Percentiles rank a stretch among this genome's conserved stretches.
Conservation (phyloP, 257 asterid genomes). For the Solanum chiquidenum region DNA sequence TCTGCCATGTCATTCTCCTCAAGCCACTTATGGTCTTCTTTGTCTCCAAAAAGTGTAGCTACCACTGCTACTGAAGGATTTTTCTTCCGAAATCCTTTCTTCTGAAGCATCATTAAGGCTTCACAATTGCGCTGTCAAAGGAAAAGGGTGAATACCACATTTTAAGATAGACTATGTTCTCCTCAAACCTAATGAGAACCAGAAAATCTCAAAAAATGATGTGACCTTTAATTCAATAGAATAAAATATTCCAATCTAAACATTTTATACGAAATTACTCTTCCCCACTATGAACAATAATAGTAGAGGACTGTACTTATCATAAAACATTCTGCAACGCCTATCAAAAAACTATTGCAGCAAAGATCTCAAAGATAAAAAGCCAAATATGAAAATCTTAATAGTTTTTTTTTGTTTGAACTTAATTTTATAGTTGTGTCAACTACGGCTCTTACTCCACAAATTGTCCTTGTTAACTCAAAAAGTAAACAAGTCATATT, state of each 20-base stretch:
- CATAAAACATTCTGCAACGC: background rate
- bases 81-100: constrained; percentile 81
- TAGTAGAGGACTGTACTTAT: background rate
- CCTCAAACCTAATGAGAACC: background rate
- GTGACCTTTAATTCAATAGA: background rate
- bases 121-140: constrained; percentile 91
- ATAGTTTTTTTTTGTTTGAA: background rate
- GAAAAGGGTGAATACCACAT: constrained; percentile 3
- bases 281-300: background rate
- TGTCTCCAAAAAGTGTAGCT: constrained; percentile 76
- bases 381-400: background rate
- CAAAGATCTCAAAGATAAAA: background rate
- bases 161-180: background rate
- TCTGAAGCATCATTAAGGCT: constrained; percentile 96
- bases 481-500: background rate
- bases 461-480: background rate
- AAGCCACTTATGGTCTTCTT: constrained; percentile 55
- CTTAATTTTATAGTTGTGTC: background rate
- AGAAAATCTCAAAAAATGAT: background rate
- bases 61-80: constrained; percentile 74
- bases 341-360: background rate
- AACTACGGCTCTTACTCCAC: background rate
- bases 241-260: background rate
- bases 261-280: background rate
- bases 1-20: constrained; percentile 50